These are phyloP conservation scores for Cryptococcus jaspeensis DNA, from an alignment of 1,284 basidiomycete species.

Conservation along the genomic window DNA sequence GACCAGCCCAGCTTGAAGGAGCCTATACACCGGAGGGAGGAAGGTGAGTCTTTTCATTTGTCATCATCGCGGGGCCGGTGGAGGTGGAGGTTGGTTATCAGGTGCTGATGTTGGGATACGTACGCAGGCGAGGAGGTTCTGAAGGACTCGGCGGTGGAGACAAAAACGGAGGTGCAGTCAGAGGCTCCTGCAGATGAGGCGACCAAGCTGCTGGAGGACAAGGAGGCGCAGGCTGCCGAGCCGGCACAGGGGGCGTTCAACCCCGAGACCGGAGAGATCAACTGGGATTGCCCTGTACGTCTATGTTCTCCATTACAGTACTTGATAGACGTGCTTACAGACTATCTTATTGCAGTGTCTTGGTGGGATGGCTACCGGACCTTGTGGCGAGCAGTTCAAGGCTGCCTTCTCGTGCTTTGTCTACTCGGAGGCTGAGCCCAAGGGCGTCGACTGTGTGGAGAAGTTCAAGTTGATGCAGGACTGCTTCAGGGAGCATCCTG, in stretches of 20 bases:
- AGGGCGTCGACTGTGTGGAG: conserved; percentile 96
- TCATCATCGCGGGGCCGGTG: neutral
- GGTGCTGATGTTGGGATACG: neutral
- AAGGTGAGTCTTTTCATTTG: conserved; percentile 9
- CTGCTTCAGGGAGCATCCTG: conserved; percentile 94
- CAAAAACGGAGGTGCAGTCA: neutral
- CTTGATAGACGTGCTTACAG: conserved; percentile 1
- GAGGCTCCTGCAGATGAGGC: conserved; percentile 8
- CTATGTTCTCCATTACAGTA: neutral
- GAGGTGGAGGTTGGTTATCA: neutral
- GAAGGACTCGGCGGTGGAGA: neutral
- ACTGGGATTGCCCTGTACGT: conserved; percentile 85
- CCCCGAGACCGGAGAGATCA: conserved; percentile 95
- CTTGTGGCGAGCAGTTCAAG: conserved; percentile 91
- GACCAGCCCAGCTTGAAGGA: conserved; percentile 25
- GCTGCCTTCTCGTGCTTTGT: conserved; percentile 98
- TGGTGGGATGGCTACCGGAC: conserved; percentile 97
- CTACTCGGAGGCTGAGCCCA: conserved; percentile 89
- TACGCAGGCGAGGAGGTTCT: neutral
- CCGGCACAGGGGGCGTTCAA: conserved; percentile 60
- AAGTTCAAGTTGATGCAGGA: conserved; percentile 98
- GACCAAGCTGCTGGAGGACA: conserved; percentile 23
- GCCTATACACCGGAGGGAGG: conserved; percentile 18
- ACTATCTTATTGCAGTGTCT: conserved; percentile 60
- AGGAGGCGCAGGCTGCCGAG: conserved; percentile 22